Evolutionary conservation across 257 asterid species (phyloP).

Genomic region (Fraxinus excelsior): DNA sequence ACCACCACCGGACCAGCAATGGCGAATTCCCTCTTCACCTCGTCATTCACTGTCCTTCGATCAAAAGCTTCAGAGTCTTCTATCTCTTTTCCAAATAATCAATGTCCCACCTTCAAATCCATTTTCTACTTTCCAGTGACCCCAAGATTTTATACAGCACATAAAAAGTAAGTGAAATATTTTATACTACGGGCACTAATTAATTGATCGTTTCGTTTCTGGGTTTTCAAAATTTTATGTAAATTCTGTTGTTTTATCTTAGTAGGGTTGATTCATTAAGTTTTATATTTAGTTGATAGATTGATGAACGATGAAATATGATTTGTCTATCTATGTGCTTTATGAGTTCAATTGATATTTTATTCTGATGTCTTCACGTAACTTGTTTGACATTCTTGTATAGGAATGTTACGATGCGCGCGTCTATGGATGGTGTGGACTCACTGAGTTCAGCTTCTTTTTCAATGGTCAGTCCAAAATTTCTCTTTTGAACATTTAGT

Average conservation of each 20-base stretch:
- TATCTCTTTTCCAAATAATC: conserved; percentile 9
- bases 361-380: conserved; percentile 16
- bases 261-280: neutral
- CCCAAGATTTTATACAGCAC: conserved; percentile 24
- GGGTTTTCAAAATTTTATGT: conserved; percentile 12
- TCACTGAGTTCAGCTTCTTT: conserved; percentile 43
- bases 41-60: conserved; percentile 35
- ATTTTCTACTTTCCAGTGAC: conserved; percentile 10
- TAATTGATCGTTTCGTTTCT: neutral
- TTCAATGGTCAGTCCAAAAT: conserved; percentile 53
- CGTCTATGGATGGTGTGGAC: conserved; percentile 68
- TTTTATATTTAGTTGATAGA: neutral
- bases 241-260: conserved; percentile 9
- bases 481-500: conserved; percentile 7
- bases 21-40: conserved; percentile 46
- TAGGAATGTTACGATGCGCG: conserved; percentile 51
- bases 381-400: conserved; percentile 28
- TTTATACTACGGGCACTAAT: conserved; percentile 2
- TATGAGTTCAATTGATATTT: conserved; percentile 9
- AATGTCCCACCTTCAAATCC: conserved; percentile 23
- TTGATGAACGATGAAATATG: neutral
- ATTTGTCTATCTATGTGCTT: neutral
- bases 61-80: conserved; percentile 37
- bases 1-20: conserved; percentile 26
- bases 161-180: conserved; percentile 36